Evolutionary conservation across 1,284 basidiomycete genomes (phyloP), one percentile per base, ranked within the genome.

Genomic region (Ustilago hordei): DNA sequence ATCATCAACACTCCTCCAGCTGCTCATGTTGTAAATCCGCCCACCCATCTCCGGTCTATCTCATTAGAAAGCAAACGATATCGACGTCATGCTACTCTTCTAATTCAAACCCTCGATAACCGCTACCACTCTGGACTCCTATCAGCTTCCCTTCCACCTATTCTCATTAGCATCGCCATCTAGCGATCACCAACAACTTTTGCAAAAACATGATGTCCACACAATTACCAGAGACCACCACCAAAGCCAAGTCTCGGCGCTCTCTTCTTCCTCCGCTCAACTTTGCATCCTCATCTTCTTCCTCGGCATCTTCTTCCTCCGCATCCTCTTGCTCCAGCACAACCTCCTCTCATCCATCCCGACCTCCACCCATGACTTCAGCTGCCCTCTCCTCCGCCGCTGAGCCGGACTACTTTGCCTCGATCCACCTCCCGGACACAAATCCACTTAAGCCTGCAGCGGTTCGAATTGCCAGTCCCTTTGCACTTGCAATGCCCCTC

Each of bases 351-450:
- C 45, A 17, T 17, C 53, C 71, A 17, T 48, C 65, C 11, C 60
- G 60, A 38, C 36, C 45, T 31, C 19, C 64, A 8, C 52, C 55
- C 3, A 15, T 63, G 19, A 32, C 71, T 8, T 65, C 65, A 2
- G 55, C 66, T 3, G 53, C 61, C 7, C 6, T 65, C 19, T 32
- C 59, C 0, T 59, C 63, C 8, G 54, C 19, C 11, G 58, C 47
- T 17, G 61, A 64, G 55, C 72, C 71, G 6, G 76, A 78, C 55
- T 78, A 78, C 52, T 78, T 78, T 61, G 68, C 71, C 50, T 64
- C 64, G 32, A 35, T 70, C n/a, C 76, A 74, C 19, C 39, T 70
- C 2, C 67, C 75, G 0, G 68, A 70, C 23, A 8, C 54, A 15
- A 58, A 63, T 19, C 61, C 58, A 1, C 54, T 64, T 28, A 68